These are phyloP conservation scores for Ensete glaucum DNA, from an alignment of 176 grass and related monocot species.

Conservation along the genomic window DNA sequence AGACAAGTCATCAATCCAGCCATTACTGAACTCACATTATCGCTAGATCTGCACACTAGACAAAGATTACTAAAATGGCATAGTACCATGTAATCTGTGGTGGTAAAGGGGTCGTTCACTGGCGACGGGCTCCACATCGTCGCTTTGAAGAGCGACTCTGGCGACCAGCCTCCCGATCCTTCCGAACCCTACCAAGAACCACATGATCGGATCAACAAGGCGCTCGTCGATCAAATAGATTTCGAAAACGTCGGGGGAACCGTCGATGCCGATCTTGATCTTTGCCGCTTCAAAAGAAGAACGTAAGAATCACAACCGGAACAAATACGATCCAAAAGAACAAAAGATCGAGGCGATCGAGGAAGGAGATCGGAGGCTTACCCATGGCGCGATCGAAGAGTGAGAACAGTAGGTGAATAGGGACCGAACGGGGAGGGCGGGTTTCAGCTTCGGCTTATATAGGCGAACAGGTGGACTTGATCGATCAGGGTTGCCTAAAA, in stretches of 20 bases:
- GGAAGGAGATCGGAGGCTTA: neutral
- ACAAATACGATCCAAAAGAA: neutral
- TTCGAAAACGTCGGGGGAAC: neutral
- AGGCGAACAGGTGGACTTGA: too few relatives aligned
- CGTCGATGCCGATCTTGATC: slow-evolving; percentile 8
- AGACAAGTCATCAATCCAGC: too few relatives aligned
- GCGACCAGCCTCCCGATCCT: neutral
- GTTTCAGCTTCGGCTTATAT: too few relatives aligned
- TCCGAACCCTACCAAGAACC: neutral
- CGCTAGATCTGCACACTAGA: neutral
- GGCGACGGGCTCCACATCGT: slow-evolving; percentile 5
- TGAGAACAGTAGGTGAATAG: too few relatives aligned
- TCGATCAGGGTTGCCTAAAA: too few relatives aligned
- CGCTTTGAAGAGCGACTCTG: neutral
- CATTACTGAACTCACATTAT: neutral
- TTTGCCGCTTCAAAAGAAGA: neutral
- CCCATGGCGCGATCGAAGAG: neutral
- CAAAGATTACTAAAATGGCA: neutral
- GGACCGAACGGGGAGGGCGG: too few relatives aligned
- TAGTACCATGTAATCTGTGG: neutral
- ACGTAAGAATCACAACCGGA: neutral
- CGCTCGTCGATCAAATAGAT: neutral
- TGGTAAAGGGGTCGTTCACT: neutral
- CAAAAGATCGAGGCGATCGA: neutral
- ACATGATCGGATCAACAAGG: neutral